phyloP scores from a whole-genome alignment of 2,329 filamentous ascomycete genomes.

The Amauroascus verrucosus region DNA sequence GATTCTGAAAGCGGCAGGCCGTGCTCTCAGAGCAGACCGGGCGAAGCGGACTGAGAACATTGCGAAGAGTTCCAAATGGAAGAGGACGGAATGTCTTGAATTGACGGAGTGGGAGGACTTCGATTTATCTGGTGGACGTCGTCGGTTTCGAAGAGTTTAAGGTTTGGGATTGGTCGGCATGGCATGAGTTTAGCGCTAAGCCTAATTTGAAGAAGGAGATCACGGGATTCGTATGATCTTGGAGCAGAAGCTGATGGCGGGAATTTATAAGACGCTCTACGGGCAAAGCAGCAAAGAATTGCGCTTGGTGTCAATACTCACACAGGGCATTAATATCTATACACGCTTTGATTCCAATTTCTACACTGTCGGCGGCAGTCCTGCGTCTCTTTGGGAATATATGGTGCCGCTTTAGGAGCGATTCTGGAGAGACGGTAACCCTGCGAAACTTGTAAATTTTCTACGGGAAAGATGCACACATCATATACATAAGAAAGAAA shows the following conservation, averaged over 20 bases:
- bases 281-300: too few species aligned
- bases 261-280: too few species aligned
- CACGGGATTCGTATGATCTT: too few species aligned
- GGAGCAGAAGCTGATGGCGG: too few species aligned
- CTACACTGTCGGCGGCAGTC: not conserved
- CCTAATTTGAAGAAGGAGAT: not conserved
- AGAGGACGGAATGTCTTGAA: constrained; percentile 15
- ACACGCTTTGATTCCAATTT: not conserved
- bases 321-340: too few species aligned
- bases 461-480: too few species aligned
- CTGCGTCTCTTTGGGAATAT: not conserved
- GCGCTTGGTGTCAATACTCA: too few species aligned
- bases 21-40: constrained; percentile 76
- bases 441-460: not conserved
- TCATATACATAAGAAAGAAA: too few species aligned
- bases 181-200: not conserved
- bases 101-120: constrained; percentile 7
- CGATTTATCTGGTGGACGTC: constrained; percentile 11
- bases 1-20: constrained; percentile 63
- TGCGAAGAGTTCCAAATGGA: constrained; percentile 23
- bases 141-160: constrained; percentile 12
- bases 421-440: not conserved
- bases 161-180: constrained; percentile 12
- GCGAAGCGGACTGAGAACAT: constrained; percentile 95
- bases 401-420: not conserved